phyloP scores from a whole-genome alignment of 2,329 filamentous ascomycete genomes.

The Cercospora zeae-maydis region DNA sequence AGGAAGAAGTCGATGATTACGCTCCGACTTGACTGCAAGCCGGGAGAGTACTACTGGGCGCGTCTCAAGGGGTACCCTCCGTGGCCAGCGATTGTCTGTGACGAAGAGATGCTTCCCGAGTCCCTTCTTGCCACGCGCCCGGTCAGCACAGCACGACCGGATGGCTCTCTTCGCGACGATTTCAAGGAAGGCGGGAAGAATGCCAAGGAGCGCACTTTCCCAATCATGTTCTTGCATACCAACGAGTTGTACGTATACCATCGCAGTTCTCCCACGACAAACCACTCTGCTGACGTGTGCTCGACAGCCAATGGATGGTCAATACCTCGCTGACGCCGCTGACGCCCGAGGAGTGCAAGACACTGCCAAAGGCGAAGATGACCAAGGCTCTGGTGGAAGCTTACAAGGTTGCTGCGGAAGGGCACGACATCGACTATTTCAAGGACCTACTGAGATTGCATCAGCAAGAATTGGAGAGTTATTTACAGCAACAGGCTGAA shows the following conservation, averaged over 20 bases:
- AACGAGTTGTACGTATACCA: slow-evolving; percentile 85
- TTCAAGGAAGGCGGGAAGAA: slow-evolving; percentile 87
- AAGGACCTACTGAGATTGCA: slow-evolving; percentile 69
- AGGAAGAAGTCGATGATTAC: slow-evolving; percentile 77
- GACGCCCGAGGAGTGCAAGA: slow-evolving; percentile 64
- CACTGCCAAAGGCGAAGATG: slow-evolving; percentile 70
- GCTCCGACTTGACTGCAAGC: slow-evolving; percentile 68
- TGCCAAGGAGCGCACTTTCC: slow-evolving; percentile 78
- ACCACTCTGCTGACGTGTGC: not conserved
- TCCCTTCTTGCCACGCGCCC: slow-evolving; percentile 73
- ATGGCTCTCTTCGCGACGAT: slow-evolving; percentile 83
- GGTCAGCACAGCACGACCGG: slow-evolving; percentile 73
- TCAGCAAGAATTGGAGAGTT: slow-evolving; percentile 50
- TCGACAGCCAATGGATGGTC: slow-evolving; percentile 76
- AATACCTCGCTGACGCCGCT: slow-evolving; percentile 80
- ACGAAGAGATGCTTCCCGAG: slow-evolving; percentile 87
- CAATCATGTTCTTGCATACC: slow-evolving; percentile 90
- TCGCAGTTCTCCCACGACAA: not conserved
- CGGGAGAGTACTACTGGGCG: slow-evolving; percentile 88
- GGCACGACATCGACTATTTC: slow-evolving; percentile 74
- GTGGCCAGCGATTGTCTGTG: slow-evolving; percentile 91
- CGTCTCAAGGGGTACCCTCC: slow-evolving; percentile 91
- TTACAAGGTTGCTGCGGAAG: slow-evolving; percentile 74
- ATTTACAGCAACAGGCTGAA: slow-evolving; percentile 35
- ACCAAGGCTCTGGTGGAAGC: slow-evolving; percentile 75